phyloP scores from a whole-genome alignment of 306 rosid species.

The Fragaria nilgerrensis region DNA sequence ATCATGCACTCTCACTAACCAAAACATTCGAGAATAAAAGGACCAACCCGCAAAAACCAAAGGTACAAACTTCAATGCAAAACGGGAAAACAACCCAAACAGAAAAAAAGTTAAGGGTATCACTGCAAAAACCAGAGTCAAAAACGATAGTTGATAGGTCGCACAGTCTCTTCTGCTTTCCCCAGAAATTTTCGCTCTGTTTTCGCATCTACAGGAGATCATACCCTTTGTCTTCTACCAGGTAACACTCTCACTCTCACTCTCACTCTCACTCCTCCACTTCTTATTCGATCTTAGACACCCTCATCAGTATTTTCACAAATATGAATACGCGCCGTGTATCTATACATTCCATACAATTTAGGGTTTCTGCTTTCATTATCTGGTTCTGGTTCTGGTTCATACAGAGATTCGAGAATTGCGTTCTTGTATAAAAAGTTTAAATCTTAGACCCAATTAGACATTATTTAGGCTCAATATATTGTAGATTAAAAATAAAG shows the following conservation, averaged over 20 bases:
- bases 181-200: neutral
- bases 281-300: neutral
- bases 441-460: neutral
- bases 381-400: neutral
- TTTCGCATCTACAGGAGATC: slow-evolving; percentile 3
- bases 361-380: slow-evolving; percentile 4
- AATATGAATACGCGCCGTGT: neutral
- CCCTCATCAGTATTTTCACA: neutral
- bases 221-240: slow-evolving; percentile 1
- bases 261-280: neutral
- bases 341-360: neutral
- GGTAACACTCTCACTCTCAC: neutral
- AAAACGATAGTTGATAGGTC: neutral
- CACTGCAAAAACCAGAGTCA: neutral
- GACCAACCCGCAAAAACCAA: neutral
- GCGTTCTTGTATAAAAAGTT: neutral
- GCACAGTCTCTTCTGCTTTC: slow-evolving; percentile 1
- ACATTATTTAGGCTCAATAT: neutral
- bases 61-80: neutral
- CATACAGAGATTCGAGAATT: neutral
- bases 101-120: neutral
- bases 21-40: neutral
- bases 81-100: neutral
- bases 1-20: no score
- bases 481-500: neutral